Conservation (phyloP, 768 basidiomycete species). For the Tephrocybe rancida region DNA sequence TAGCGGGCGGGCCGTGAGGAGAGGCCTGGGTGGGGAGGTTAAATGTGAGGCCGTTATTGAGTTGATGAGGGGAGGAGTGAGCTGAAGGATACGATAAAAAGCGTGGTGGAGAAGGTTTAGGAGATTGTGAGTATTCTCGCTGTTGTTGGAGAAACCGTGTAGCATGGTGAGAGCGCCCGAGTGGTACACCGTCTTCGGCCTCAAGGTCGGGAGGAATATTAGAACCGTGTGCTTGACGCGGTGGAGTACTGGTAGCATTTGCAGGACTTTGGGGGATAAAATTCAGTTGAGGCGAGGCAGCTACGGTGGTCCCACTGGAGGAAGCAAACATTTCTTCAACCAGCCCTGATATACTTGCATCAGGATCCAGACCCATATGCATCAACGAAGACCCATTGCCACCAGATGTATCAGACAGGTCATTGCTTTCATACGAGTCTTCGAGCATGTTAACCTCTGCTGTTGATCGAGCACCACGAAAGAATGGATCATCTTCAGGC, state of each 20-base stretch:
- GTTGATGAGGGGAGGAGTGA: constrained; percentile 17
- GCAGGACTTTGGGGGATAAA: background rate
- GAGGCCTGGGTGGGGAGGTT: constrained; percentile 33
- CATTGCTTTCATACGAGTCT: constrained; percentile 46
- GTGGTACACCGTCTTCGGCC: constrained; percentile 63
- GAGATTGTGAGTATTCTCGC: constrained; percentile 31
- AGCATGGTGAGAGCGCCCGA: constrained; percentile 64
- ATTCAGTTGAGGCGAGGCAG: background rate
- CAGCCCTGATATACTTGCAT: constrained; percentile 68
- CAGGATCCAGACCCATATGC: constrained; percentile 40
- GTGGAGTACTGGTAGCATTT: constrained; percentile 39
- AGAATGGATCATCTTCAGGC: constrained; percentile 47
- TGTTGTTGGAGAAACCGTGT: constrained; percentile 53
- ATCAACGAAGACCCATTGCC: constrained; percentile 35
- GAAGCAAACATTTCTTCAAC: constrained; percentile 70
- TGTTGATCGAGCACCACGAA: constrained; percentile 31
- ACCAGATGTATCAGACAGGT: constrained; percentile 41
- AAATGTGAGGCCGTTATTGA: constrained; percentile 27
- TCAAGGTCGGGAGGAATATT: constrained; percentile 59
- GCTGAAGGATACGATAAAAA: constrained; percentile 26
- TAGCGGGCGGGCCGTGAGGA: constrained; percentile 34
- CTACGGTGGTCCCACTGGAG: constrained; percentile 27
- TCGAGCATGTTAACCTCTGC: constrained; percentile 25
- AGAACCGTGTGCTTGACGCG: constrained; percentile 28
- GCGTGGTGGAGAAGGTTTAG: constrained; percentile 35